Percentiles rank a stretch among this genome's conserved stretches.
Evolutionary conservation across 2,329 filamentous ascomycete species (phyloP).

Genomic region (Epichloe coenophiala): DNA sequence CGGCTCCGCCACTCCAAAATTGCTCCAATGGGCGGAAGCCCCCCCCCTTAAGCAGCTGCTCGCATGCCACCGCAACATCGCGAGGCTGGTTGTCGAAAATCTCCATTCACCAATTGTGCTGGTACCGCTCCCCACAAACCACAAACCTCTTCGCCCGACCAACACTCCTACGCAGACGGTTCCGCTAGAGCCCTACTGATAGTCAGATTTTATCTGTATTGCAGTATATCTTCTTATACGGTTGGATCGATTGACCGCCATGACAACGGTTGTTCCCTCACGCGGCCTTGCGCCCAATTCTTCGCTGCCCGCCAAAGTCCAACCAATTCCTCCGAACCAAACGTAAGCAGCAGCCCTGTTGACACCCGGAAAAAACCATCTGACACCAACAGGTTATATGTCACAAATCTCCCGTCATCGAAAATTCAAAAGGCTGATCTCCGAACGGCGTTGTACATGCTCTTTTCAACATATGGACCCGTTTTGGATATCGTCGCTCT

Average conservation of each 20-base stretch:
- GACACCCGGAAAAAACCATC: neutral
- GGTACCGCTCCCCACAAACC: neutral
- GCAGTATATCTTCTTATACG: neutral
- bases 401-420: constrained; percentile 70
- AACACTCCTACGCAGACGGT: neutral
- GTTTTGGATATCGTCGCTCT: constrained; percentile 85
- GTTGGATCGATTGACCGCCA: constrained; percentile 10
- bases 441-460: constrained; percentile 74
- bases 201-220: neutral
- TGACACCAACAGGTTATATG: constrained; percentile 55
- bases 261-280: constrained; percentile 25
- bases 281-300: constrained; percentile 27
- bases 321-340: constrained; percentile 54
- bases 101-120: neutral
- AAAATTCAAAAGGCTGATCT: constrained; percentile 86
- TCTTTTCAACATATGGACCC: constrained; percentile 87
- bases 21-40: neutral
- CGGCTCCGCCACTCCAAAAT: neutral
- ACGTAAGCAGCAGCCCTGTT: constrained; percentile 39
- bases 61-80: constrained; percentile 1
- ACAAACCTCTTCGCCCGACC: neutral
- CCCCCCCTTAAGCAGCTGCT: neutral
- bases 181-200: neutral
- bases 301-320: constrained; percentile 35
- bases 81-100: constrained; percentile 1